Evolutionary conservation across 768 basidiomycete species (phyloP).

Genomic region (Chalciporus piperatus): DNA sequence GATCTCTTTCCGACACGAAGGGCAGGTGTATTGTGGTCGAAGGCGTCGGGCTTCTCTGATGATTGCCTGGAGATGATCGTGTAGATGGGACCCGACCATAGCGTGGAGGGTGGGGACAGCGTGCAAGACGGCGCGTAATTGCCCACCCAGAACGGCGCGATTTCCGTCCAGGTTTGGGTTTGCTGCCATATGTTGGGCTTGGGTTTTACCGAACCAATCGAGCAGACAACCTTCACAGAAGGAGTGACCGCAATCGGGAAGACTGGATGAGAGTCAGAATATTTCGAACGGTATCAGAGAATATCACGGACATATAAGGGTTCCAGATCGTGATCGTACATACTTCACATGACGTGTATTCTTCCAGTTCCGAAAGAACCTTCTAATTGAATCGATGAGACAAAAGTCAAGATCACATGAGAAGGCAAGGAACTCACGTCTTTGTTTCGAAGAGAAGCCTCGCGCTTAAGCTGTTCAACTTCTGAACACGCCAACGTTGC

Average conservation of each 20-base stretch:
- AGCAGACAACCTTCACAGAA: slow-evolving; percentile 63
- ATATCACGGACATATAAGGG: slow-evolving; percentile 55
- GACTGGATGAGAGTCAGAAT: slow-evolving; percentile 34
- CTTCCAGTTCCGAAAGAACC: slow-evolving; percentile 48
- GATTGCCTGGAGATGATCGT: slow-evolving; percentile 16
- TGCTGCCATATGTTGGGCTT: slow-evolving; percentile 45
- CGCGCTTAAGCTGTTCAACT: slow-evolving; percentile 21
- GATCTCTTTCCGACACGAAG: slow-evolving; percentile 57
- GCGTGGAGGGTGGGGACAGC: slow-evolving; percentile 21
- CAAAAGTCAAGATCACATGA: neutral
- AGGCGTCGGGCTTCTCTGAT: slow-evolving; percentile 25
- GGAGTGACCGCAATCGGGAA: slow-evolving; percentile 66
- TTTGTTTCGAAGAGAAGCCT: slow-evolving; percentile 1
- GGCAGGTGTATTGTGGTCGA: slow-evolving; percentile 61
- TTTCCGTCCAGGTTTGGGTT: slow-evolving; percentile 45
- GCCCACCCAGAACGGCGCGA: slow-evolving; percentile 16
- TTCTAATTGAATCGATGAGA: slow-evolving; percentile 16
- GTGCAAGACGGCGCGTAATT: slow-evolving; percentile 19
- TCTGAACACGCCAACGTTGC: slow-evolving; percentile 14
- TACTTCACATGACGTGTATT: slow-evolving; percentile 59
- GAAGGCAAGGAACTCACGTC: slow-evolving; percentile 1
- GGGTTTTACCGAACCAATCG: slow-evolving; percentile 50
- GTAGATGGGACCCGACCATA: slow-evolving; percentile 13
- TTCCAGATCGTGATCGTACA: slow-evolving; percentile 64
- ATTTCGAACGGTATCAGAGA: neutral